A percentile compares a stretch with the other conserved stretches of the same genome.
Evolutionary conservation across 1,284 basidiomycete species (phyloP).

Genomic region (Trichosporon sp.): DNA sequence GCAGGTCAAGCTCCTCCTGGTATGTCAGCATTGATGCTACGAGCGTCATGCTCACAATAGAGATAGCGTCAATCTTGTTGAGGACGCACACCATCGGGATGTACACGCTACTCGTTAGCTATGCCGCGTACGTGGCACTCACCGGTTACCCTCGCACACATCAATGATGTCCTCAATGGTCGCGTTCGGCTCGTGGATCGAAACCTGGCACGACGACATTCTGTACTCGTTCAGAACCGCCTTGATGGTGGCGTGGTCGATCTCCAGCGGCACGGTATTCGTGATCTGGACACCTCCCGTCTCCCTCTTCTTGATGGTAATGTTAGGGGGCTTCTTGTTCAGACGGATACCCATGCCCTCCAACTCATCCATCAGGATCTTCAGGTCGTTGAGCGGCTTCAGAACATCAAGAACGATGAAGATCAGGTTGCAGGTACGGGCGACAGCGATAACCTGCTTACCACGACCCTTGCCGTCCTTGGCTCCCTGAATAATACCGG

Average conservation of each 20-base stretch:
- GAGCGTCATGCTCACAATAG: slow-evolving; percentile 61
- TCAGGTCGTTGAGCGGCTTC: slow-evolving; percentile 94
- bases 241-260: slow-evolving; percentile 94
- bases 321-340: slow-evolving; percentile 91
- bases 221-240: slow-evolving; percentile 94
- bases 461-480: slow-evolving; percentile 98
- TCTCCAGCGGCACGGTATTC: slow-evolving; percentile 94
- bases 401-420: slow-evolving; percentile 98
- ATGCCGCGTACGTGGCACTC: slow-evolving; percentile 30
- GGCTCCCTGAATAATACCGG: slow-evolving; percentile 92
- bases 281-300: slow-evolving; percentile 82
- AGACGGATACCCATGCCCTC: slow-evolving; percentile 97
- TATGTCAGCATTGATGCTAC: background rate
- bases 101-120: slow-evolving; percentile 70
- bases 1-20: slow-evolving; percentile 86
- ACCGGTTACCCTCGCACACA: slow-evolving; percentile 90
- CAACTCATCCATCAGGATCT: slow-evolving; percentile 84
- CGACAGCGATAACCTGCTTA: slow-evolving; percentile 91
- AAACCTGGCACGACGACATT: slow-evolving; percentile 84
- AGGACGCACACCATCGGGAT: slow-evolving; percentile 84
- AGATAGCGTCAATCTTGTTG: slow-evolving; percentile 92
- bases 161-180: slow-evolving; percentile 98
- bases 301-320: slow-evolving; percentile 88
- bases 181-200: slow-evolving; percentile 89
- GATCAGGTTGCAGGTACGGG: slow-evolving; percentile 96